Evolutionary conservation across 2,329 filamentous ascomycete genomes (phyloP).

Genomic region (Talaromyces sp.): DNA sequence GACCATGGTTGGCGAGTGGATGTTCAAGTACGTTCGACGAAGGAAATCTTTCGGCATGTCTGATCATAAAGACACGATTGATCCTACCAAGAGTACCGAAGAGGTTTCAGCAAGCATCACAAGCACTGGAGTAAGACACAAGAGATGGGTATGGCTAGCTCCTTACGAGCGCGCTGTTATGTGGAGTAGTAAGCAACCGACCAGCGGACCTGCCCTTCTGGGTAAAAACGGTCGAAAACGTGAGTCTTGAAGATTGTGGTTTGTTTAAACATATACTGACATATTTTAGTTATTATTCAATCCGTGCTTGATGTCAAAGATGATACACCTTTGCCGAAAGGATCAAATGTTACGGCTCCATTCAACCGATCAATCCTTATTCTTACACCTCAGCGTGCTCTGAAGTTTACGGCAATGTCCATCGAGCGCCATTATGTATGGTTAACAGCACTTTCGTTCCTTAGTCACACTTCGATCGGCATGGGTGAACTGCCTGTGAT

Average conservation of each 20-base stretch:
- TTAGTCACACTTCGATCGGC: conserved; percentile 82
- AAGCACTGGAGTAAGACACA: conserved; percentile 70
- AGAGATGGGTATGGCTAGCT: conserved; percentile 97
- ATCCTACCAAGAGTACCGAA: conserved; percentile 56
- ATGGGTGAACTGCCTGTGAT: conserved; percentile 68
- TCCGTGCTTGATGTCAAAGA: conserved; percentile 97
- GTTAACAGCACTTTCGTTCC: conserved; percentile 90
- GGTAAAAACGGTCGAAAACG: conserved; percentile 93
- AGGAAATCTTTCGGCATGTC: conserved; percentile 84
- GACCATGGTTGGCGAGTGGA: conserved; percentile 88
- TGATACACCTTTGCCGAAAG: conserved; percentile 78
- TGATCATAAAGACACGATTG: conserved; percentile 45
- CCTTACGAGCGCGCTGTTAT: conserved; percentile 94
- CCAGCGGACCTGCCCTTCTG: conserved; percentile 78
- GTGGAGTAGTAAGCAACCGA: conserved; percentile 97
- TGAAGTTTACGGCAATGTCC: conserved; percentile 87
- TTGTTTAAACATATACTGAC: background rate
- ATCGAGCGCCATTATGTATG: conserved; percentile 89
- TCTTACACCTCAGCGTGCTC: conserved; percentile 82
- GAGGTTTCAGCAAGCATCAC: conserved; percentile 68
- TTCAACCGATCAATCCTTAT: conserved; percentile 96
- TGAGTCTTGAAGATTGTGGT: conserved; percentile 52
- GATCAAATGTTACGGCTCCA: conserved; percentile 50
- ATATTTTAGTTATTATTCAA: conserved; percentile 73
- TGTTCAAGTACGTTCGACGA: conserved; percentile 48